Evolutionary conservation across 2,329 filamentous ascomycete genomes (phyloP).

Genomic region (Parafenestella ontariensis): DNA sequence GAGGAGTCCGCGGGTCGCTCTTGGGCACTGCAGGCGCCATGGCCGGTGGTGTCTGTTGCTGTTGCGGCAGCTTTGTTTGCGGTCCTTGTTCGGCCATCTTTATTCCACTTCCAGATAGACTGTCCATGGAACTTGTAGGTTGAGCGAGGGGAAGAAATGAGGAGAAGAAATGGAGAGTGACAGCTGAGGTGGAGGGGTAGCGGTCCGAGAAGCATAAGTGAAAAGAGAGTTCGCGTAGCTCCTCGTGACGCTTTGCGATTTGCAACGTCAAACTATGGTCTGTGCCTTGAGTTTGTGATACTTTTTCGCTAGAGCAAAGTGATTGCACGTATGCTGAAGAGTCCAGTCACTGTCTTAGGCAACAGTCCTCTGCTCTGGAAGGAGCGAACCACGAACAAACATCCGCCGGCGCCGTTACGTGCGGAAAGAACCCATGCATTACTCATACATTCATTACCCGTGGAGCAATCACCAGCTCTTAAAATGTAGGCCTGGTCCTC

Average conservation of each 20-base stretch:
- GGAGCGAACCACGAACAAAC: background rate
- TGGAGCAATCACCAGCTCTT: conserved; percentile 1
- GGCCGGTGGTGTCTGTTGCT: background rate
- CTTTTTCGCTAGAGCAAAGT: background rate
- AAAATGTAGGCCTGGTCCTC: conserved; percentile 56
- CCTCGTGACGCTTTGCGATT: background rate
- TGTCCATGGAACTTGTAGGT: background rate
- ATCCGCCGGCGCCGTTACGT: background rate
- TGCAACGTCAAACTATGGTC: background rate
- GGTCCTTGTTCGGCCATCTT: background rate
- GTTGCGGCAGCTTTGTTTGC: background rate
- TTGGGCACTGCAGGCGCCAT: background rate
- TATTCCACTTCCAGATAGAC: background rate
- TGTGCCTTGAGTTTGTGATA: background rate
- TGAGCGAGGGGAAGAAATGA: background rate
- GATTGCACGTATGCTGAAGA: background rate
- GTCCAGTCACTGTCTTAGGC: background rate
- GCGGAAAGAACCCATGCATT: conserved; percentile 1
- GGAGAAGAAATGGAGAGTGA: background rate
- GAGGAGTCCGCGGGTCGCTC: conserved; percentile 3
- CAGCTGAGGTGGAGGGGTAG: background rate
- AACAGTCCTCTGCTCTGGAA: background rate
- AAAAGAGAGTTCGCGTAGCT: background rate
- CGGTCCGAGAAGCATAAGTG: background rate
- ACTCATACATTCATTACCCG: conserved; percentile 18